A percentile compares a stretch with the other conserved stretches of the same genome.
phyloP scores from a whole-genome alignment of 108 stramenopile species.

The Seminavis robusta region DNA sequence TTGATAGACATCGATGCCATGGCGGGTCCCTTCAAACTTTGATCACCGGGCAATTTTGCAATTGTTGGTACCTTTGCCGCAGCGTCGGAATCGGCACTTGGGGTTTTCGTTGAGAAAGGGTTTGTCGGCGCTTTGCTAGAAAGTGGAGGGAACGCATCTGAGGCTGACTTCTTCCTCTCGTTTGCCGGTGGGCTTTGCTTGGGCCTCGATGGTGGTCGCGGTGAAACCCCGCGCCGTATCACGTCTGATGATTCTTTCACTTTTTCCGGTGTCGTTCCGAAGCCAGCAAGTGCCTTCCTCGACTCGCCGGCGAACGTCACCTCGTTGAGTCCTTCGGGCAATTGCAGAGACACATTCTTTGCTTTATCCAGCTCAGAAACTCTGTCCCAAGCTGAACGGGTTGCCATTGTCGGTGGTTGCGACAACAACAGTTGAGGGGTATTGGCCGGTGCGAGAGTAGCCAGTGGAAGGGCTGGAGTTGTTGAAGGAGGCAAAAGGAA shows the following conservation, averaged over 20 bases:
- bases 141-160: conserved; percentile 34
- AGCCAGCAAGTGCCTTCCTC: conserved; percentile 51
- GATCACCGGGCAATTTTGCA: conserved; percentile 4
- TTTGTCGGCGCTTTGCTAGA: conserved; percentile 31
- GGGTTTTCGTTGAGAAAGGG: conserved; percentile 15
- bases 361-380: no score
- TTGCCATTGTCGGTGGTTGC: no score
- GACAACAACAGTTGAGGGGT: no score
- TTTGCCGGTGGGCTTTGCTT: not conserved
- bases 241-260: conserved; percentile 41
- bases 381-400: no score
- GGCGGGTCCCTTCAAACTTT: conserved; percentile 1
- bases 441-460: no score
- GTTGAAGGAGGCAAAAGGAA: no score
- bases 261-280: conserved; percentile 77
- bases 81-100: conserved; percentile 4
- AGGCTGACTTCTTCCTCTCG: conserved; percentile 7
- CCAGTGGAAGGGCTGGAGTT: no score
- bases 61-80: not conserved
- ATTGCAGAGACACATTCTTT: not conserved
- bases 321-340: conserved; percentile 44
- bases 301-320: conserved; percentile 46
- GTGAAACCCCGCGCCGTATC: conserved; percentile 27
- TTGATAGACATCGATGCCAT: conserved; percentile 6
- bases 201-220: not conserved